Base-by-base conservation (phyloP, 2,329 filamentous ascomycete genomes). In the Phaeosphaeriaceae sp. region DNA sequence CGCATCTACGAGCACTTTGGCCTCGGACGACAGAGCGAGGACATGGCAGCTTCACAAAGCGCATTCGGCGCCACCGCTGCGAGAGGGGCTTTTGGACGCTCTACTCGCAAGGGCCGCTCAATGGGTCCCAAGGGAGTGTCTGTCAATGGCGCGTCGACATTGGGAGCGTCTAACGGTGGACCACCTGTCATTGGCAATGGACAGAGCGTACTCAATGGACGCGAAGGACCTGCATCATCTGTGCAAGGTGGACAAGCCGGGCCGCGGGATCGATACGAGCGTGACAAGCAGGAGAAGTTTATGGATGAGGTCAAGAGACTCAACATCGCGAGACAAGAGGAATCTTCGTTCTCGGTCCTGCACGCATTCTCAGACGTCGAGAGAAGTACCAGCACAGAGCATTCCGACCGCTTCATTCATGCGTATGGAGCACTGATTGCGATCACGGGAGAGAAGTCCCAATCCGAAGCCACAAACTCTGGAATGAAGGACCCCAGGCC, bases 1-100 rank as follows among this genome's bases (percentile, higher is more conserved):
- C 89, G 89, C 65, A 97, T 99, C 63, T 98, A 97, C 78, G 89
- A 97, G 71, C 95, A 99, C 78, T 98, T 99, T 76, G 95, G 95
- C 15, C 90, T 99, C 17, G 83, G 81, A 45, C 81, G 79, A 62
- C 81, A 76, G 62, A 76, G 71, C 49, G 78, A 78, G 53, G 76
- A 78, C 21, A 66, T 76, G 62, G 73, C 73, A 20, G 74, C 73
- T 31, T 74, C 72, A 7, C 71, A 77, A 31, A 76, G 74, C 54
- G 73, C 74, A 19, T 76, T 75, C 56, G 70, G 68, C 51, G 66
- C 49, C 58, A 66, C 49, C 57, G 71, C 70, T 24, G 68, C 72
- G 48, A 76, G 75, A 36, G 81, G 81, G n/a, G 79, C 82, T 3
- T 89, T 89, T 74, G 86, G 86, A 3, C 74, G 80, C 36, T 81